These are phyloP conservation scores for Jaapia argillacea DNA, from an alignment of 768 basidiomycete genomes.

Conservation along the genomic window DNA sequence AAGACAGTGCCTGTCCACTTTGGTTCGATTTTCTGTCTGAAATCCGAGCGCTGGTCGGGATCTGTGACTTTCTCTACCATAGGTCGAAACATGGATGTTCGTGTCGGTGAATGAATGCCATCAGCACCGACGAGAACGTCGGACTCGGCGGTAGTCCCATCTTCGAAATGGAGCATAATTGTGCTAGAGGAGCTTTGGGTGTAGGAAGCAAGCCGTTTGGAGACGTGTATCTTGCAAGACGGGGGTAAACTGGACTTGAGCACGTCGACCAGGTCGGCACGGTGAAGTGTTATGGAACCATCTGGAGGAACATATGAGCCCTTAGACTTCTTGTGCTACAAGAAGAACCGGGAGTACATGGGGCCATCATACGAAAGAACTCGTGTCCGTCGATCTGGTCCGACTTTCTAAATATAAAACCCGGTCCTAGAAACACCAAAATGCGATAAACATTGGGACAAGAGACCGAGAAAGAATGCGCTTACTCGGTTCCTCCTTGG, in stretches of 20 bases:
- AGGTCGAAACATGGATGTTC: slow-evolving; percentile 10
- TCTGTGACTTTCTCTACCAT: neutral
- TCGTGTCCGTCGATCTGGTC: slow-evolving; percentile 12
- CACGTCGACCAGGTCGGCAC: slow-evolving; percentile 16
- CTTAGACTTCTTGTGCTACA: neutral
- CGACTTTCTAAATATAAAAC: slow-evolving; percentile 13
- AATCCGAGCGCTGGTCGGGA: neutral
- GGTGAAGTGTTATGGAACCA: slow-evolving; percentile 15
- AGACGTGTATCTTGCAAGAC: slow-evolving; percentile 10
- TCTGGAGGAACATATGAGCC: slow-evolving; percentile 3
- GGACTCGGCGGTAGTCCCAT: slow-evolving; percentile 12
- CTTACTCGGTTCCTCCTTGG: neutral
- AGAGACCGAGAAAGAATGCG: neutral
- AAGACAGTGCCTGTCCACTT: slow-evolving; percentile 16
- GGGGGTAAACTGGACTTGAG: slow-evolving; percentile 11
- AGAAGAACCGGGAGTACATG: slow-evolving; percentile 12
- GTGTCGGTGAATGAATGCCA: slow-evolving; percentile 17
- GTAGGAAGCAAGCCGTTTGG: slow-evolving; percentile 13
- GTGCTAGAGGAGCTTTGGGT: slow-evolving; percentile 3
- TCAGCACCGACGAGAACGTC: slow-evolving; percentile 19
- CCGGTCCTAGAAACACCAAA: slow-evolving; percentile 8
- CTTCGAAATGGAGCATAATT: slow-evolving; percentile 8
- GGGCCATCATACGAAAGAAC: slow-evolving; percentile 12
- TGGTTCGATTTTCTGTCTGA: slow-evolving; percentile 7
- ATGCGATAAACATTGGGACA: neutral